A percentile compares a stretch with the other conserved stretches of the same genome.
Conservation (phyloP, 805 yeast species). For the Yamadazyma insecticola region DNA sequence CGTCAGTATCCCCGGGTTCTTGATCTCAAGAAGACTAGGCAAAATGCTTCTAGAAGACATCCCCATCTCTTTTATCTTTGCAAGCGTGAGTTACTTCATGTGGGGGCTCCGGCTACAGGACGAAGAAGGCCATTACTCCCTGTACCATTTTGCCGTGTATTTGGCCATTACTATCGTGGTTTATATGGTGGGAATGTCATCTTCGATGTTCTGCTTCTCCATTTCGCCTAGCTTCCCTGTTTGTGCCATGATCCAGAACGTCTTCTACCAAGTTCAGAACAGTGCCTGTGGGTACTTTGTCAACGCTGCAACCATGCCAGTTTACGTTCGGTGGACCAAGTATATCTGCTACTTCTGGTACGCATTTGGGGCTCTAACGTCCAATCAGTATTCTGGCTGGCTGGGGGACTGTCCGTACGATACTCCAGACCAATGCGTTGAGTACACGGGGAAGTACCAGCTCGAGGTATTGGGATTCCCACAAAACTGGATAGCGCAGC, state of each 20-base stretch:
- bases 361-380: conserved; percentile 61
- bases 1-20: conserved; percentile 62
- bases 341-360: conserved; percentile 77
- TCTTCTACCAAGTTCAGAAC: conserved; percentile 65
- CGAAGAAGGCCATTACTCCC: conserved; percentile 18
- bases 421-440: conserved; percentile 22
- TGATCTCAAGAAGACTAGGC: conserved; percentile 61
- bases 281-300: conserved; percentile 81
- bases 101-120: conserved; percentile 51
- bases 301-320: conserved; percentile 71
- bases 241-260: conserved; percentile 58
- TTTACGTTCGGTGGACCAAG: conserved; percentile 81
- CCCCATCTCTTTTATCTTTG: conserved; percentile 54
- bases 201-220: conserved; percentile 52
- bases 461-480: conserved; percentile 58
- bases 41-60: conserved; percentile 68
- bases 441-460: conserved; percentile 53
- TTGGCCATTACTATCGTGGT: conserved; percentile 56
- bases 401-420: conserved; percentile 50
- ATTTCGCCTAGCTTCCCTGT: conserved; percentile 56
- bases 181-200: conserved; percentile 51
- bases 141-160: conserved; percentile 65
- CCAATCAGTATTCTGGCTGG: conserved; percentile 64
- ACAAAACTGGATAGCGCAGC: conserved; percentile 59
- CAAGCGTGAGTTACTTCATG: conserved; percentile 69